These are phyloP conservation scores for Cercophora samala DNA, from an alignment of 495 filamentous ascomycete genomes.

Conservation along the genomic window DNA sequence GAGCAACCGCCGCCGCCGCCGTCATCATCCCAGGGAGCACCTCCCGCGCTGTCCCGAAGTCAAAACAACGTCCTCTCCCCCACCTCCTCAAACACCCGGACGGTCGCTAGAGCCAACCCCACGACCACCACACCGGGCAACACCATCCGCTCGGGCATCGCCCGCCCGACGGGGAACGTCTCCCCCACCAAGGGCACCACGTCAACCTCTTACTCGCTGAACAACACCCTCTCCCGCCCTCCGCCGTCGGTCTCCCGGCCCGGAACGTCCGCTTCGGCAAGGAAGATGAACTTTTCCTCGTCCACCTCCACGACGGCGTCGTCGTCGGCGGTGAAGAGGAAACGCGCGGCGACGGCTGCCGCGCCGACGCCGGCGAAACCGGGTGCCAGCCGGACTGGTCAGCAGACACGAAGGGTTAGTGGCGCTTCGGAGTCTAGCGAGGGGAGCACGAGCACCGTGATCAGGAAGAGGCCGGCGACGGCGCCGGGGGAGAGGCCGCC, in stretches of 20 bases:
- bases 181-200: constrained; percentile 43
- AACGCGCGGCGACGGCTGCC: constrained; percentile 31
- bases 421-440: constrained; percentile 49
- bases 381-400: constrained; percentile 37
- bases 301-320: constrained; percentile 16
- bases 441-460: constrained; percentile 44
- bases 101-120: constrained; percentile 44
- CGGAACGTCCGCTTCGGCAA: constrained; percentile 28
- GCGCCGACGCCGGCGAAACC: constrained; percentile 28
- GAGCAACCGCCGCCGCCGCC: constrained; percentile 23
- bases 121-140: constrained; percentile 15
- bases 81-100: constrained; percentile 73
- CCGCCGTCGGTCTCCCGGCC: constrained; percentile 45
- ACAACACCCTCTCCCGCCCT: constrained; percentile 59
- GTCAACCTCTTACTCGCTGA: constrained; percentile 41
- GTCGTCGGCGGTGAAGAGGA: constrained; percentile 29
- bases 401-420: constrained; percentile 41
- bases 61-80: constrained; percentile 66
- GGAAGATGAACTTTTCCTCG: background rate
- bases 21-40: constrained; percentile 19
- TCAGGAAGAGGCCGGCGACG: constrained; percentile 45
- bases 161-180: constrained; percentile 30
- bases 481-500: constrained; percentile 27
- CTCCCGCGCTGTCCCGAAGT: constrained; percentile 24
- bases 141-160: constrained; percentile 27